Percentiles rank a stretch among this genome's conserved stretches.
These are phyloP conservation scores for Didymella segeticola DNA, from an alignment of 2,329 filamentous ascomycete genomes.

Conservation along the genomic window DNA sequence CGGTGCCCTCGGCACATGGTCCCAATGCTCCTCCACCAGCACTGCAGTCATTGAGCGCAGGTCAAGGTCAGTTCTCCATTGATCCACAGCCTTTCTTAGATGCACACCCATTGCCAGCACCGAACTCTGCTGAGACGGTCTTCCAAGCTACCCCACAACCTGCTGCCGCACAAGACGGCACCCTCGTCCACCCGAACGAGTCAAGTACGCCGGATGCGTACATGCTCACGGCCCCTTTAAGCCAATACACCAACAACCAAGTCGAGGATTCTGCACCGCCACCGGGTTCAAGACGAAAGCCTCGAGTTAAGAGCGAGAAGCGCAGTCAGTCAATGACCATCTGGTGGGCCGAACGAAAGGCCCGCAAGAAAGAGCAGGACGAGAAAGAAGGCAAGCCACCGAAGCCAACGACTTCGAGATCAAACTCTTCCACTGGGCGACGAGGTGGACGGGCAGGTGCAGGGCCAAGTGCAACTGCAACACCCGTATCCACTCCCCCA, in stretches of 20 bases:
- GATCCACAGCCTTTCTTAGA: conserved; percentile 36
- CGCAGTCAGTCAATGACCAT: conserved; percentile 54
- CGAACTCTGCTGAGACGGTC: conserved; percentile 42
- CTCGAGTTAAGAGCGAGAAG: conserved; percentile 53
- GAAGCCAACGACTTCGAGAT: conserved; percentile 30
- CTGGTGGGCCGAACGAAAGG: conserved; percentile 56
- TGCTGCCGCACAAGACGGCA: conserved; percentile 27
- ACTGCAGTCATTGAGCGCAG: conserved; percentile 47
- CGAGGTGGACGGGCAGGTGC: conserved; percentile 30
- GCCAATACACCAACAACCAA: conserved; percentile 41
- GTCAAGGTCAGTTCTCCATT: conserved; percentile 47
- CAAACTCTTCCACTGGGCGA: conserved; percentile 33
- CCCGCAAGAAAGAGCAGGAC: conserved; percentile 44
- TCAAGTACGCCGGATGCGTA: conserved; percentile 43
- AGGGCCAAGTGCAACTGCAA: conserved; percentile 25
- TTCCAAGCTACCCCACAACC: conserved; percentile 47
- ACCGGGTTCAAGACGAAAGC: conserved; percentile 42
- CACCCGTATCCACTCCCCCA: conserved; percentile 25
- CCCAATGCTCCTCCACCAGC: conserved; percentile 36
- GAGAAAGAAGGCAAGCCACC: conserved; percentile 34
- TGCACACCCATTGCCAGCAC: conserved; percentile 27
- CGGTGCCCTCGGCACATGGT: conserved; percentile 30
- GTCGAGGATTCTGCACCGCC: conserved; percentile 35
- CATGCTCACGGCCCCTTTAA: conserved; percentile 45
- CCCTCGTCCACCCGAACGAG: conserved; percentile 27